Percentiles rank a stretch among this genome's conserved stretches.
Evolutionary conservation across 2,329 filamentous ascomycete genomes (phyloP).

Genomic region (Pyrenochaeta sp.): DNA sequence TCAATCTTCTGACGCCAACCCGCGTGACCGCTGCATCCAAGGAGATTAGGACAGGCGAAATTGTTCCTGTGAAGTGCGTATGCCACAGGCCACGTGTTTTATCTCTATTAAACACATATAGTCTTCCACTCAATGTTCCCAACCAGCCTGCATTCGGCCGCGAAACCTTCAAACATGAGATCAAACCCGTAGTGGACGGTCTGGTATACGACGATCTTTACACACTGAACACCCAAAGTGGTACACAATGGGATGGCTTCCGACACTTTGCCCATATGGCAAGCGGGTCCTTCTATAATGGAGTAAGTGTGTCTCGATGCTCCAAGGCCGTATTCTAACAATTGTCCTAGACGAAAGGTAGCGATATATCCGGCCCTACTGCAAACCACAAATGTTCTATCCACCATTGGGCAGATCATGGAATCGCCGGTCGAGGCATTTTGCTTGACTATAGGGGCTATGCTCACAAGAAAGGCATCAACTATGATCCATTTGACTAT

Average conservation of each 20-base stretch:
- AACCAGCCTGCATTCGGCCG: constrained; percentile 63
- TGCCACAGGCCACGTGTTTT: background rate
- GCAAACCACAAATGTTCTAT: constrained; percentile 56
- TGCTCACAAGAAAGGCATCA: constrained; percentile 52
- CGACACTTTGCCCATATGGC: constrained; percentile 54
- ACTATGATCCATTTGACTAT: constrained; percentile 53
- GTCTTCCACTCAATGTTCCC: constrained; percentile 62
- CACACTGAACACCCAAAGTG: constrained; percentile 54
- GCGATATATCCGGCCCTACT: constrained; percentile 50
- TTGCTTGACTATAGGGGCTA: constrained; percentile 56
- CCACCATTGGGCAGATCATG: constrained; percentile 57
- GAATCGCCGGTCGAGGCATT: constrained; percentile 55
- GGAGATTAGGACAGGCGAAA: constrained; percentile 65
- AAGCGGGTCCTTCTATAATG: constrained; percentile 54
- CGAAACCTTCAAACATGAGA: constrained; percentile 63
- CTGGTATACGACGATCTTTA: constrained; percentile 55
- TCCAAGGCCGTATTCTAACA: background rate
- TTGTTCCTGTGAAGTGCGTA: constrained; percentile 62
- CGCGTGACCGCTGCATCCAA: constrained; percentile 62
- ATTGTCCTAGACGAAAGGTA: constrained; percentile 44
- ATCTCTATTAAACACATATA: constrained; percentile 26
- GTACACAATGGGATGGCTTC: constrained; percentile 58
- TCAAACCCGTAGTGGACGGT: constrained; percentile 54
- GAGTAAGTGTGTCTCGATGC: constrained; percentile 22
- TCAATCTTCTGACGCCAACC: constrained; percentile 65